Evolutionary conservation across 768 basidiomycete genomes (phyloP).

Genomic region (Hortiboletus campestris): DNA sequence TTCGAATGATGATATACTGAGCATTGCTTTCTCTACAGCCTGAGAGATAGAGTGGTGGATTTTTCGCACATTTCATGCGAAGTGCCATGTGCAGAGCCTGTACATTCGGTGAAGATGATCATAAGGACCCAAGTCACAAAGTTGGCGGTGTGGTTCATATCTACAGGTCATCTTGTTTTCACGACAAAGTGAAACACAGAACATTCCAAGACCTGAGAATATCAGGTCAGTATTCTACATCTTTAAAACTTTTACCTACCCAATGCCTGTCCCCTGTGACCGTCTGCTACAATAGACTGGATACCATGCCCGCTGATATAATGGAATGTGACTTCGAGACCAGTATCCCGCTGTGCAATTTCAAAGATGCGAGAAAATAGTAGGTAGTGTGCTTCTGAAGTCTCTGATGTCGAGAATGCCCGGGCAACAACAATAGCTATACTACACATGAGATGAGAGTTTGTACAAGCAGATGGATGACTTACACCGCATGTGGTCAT

Average conservation of each 20-base stretch:
- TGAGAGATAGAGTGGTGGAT: not conserved
- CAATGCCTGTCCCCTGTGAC: constrained; percentile 1
- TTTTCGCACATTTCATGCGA: not conserved
- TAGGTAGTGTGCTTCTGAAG: not conserved
- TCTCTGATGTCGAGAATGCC: constrained; percentile 1
- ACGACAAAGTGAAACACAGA: not conserved
- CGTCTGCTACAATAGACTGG: constrained; percentile 5
- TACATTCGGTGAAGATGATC: not conserved
- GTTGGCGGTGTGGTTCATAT: not conserved
- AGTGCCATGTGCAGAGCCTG: not conserved
- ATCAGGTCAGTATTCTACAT: not conserved
- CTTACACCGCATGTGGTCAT: not conserved
- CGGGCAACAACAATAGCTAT: constrained; percentile 1
- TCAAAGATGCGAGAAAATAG: constrained; percentile 2
- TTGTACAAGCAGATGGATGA: not conserved
- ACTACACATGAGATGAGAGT: not conserved
- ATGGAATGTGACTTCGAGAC: not conserved
- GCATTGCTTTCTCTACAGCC: too few relatives aligned
- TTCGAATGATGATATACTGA: too few relatives aligned
- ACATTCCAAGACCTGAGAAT: not conserved
- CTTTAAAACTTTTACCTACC: not conserved
- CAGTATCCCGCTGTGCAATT: not conserved
- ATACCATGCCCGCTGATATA: not conserved
- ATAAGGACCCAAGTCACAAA: not conserved
- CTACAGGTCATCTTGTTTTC: not conserved